Percentiles rank a stretch among this genome's conserved stretches.
phyloP scores from a whole-genome alignment of 1,139 yeast genomes.

The Citeromyces hawaiiensis region DNA sequence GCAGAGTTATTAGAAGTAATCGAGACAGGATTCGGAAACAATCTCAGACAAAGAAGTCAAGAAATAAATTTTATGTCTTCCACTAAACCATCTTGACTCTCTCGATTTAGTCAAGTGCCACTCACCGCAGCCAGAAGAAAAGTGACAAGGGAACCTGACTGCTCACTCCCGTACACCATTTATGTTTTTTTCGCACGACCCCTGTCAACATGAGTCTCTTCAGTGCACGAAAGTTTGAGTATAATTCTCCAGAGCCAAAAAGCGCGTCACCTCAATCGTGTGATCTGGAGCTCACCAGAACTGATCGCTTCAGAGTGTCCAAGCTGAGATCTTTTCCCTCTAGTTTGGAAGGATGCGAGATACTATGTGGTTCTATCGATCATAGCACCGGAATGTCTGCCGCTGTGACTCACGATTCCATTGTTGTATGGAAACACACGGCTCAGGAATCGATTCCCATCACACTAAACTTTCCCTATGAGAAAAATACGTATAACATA shows the following conservation, averaged over 20 bases:
- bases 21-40: no score
- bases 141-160: no score
- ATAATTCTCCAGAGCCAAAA: slow-evolving; percentile 3
- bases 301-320: slow-evolving; percentile 44
- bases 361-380: no score
- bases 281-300: slow-evolving; percentile 39
- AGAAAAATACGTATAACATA: slow-evolving; percentile 13
- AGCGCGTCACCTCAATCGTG: neutral
- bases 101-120: no score
- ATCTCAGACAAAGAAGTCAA: no score
- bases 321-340: slow-evolving; percentile 45
- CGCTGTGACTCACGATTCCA: slow-evolving; percentile 27
- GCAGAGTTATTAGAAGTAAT: no score
- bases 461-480: slow-evolving; percentile 32
- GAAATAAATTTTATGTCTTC: no score
- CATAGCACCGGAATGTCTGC: no score
- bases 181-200: no score
- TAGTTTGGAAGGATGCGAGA: slow-evolving; percentile 18
- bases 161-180: no score
- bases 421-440: slow-evolving; percentile 60
- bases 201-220: slow-evolving; percentile 7
- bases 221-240: slow-evolving; percentile 10
- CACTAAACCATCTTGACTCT: no score
- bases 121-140: no score
- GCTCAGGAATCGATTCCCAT: slow-evolving; percentile 48